phyloP scores from a whole-genome alignment of 129 eudicot species.

The Flaveria ramosissima region DNA sequence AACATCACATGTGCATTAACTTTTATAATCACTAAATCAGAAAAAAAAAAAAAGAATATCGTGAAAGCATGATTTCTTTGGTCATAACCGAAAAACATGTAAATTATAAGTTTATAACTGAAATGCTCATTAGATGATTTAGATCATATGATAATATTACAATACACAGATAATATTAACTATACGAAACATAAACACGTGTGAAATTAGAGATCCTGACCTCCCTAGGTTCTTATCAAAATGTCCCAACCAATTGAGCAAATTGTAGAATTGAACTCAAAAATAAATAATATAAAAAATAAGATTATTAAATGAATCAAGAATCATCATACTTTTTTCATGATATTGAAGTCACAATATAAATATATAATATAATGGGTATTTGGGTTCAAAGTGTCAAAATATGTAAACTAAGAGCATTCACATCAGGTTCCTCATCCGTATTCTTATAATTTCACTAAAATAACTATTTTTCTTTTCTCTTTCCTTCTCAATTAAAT shows the following conservation, averaged over 20 bases:
- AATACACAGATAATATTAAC: not conserved
- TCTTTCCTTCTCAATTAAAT: too few relatives aligned
- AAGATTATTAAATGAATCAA: not conserved
- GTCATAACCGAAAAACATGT: not conserved
- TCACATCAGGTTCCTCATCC: too few relatives aligned
- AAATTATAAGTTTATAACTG: not conserved
- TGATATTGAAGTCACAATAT: not conserved
- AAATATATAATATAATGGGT: too few relatives aligned
- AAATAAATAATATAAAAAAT: not conserved
- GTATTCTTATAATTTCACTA: too few relatives aligned
- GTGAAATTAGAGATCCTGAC: not conserved
- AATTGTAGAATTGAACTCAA: not conserved
- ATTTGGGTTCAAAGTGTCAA: too few relatives aligned
- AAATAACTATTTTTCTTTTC: too few relatives aligned
- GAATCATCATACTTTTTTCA: not conserved
- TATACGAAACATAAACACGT: not conserved
- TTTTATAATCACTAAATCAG: not conserved
- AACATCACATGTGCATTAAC: constrained; percentile 26
- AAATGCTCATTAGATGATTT: not conserved
- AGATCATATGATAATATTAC: not conserved
- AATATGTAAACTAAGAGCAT: too few relatives aligned
- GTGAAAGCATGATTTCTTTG: not conserved
- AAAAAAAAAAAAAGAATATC: not conserved
- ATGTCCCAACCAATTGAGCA: not conserved
- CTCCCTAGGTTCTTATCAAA: not conserved